Evolutionary conservation across 805 yeast genomes (phyloP).

Genomic region (Yarrowia sp.): DNA sequence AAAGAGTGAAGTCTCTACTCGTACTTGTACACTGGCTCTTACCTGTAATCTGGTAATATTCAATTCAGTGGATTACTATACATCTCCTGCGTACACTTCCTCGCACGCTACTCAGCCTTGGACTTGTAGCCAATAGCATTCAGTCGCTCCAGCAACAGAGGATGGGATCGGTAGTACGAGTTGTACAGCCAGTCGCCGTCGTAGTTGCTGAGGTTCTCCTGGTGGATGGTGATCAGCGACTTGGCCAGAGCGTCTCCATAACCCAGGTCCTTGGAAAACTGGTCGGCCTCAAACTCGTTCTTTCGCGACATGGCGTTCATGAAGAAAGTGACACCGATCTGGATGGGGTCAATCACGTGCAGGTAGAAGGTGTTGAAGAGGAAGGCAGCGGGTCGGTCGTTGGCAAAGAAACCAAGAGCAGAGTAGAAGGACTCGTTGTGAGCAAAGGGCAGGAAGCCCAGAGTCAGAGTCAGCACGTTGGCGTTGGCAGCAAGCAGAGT

Average conservation of each 20-base stretch:
- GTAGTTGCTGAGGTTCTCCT: slow-evolving; percentile 78
- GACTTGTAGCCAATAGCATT: slow-evolving; percentile 51
- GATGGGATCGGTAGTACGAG: slow-evolving; percentile 86
- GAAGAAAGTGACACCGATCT: slow-evolving; percentile 60
- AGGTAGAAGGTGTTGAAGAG: slow-evolving; percentile 57
- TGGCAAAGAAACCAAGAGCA: slow-evolving; percentile 65
- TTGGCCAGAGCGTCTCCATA: slow-evolving; percentile 62
- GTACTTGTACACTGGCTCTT: too few species aligned
- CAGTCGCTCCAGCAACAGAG: slow-evolving; percentile 86
- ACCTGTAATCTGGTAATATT: too few species aligned
- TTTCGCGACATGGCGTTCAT: slow-evolving; percentile 74
- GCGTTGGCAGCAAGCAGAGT: slow-evolving; percentile 62
- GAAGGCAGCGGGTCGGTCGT: slow-evolving; percentile 56
- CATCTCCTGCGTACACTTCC: too few species aligned
- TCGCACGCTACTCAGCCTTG: slow-evolving; percentile 11
- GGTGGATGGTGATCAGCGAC: slow-evolving; percentile 71
- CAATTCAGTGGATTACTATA: background rate
- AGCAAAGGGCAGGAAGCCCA: slow-evolving; percentile 74
- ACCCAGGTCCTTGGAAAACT: slow-evolving; percentile 73
- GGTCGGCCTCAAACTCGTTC: slow-evolving; percentile 92
- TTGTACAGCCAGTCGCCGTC: slow-evolving; percentile 89
- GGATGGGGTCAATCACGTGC: slow-evolving; percentile 65
- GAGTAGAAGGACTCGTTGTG: slow-evolving; percentile 72
- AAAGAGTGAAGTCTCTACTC: too few species aligned
- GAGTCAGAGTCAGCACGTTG: slow-evolving; percentile 62